These are phyloP conservation scores for Hordeum marinum DNA, from an alignment of 176 grass and related monocot genomes.

Conservation along the genomic window DNA sequence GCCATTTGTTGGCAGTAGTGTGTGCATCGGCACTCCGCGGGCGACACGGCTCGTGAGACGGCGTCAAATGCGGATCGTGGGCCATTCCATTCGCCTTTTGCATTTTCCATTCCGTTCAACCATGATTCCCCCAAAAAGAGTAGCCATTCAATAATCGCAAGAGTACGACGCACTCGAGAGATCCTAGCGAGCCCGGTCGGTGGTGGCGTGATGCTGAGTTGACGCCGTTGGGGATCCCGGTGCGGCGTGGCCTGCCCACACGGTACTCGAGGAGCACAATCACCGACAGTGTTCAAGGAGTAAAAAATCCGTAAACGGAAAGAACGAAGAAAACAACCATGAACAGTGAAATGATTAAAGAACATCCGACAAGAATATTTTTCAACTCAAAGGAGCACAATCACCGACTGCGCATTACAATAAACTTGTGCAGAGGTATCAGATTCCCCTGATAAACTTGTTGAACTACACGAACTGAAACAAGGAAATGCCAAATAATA, in stretches of 20 bases:
- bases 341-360: too few species aligned
- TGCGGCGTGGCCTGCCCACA: neutral
- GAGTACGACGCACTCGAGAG: too few species aligned
- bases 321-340: neutral
- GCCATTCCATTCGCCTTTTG: too few species aligned
- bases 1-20: too few species aligned
- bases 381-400: neutral
- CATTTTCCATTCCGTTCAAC: neutral
- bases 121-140: neutral
- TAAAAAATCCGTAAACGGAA: neutral
- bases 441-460: neutral
- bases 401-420: neutral
- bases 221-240: neutral
- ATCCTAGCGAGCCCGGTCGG: too few species aligned
- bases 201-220: neutral
- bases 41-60: neutral
- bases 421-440: neutral
- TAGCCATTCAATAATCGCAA: neutral
- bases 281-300: neutral
- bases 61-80: neutral
- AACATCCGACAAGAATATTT: neutral
- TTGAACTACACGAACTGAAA: neutral
- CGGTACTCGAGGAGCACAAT: neutral
- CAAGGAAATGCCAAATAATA: too few species aligned
- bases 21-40: too few species aligned